Base-by-base conservation (phyloP, 345 rosid species). In the Ceriops zippeliana region DNA sequence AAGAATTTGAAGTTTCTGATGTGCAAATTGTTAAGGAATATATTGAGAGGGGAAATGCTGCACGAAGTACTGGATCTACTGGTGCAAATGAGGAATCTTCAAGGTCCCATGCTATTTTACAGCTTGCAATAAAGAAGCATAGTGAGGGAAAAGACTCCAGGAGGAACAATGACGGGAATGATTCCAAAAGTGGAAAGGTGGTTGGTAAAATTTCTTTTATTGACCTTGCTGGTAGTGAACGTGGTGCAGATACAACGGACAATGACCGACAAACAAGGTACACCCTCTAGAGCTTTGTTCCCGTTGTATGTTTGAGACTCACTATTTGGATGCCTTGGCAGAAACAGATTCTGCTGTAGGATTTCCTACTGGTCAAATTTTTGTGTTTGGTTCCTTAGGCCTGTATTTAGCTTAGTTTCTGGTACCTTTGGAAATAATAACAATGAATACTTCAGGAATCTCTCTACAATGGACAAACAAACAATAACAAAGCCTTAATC, bases 81-180 rank as follows among this genome's bases (percentile, higher is more conserved):
- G 99, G 97, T 73, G 99, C 97, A 53, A 95, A 95, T 75, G 99
- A 95, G 82, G 99, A 95, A 82, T 95, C 99, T 72, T 95, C 99
- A 46, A 85, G 99, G 82, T 95, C 99, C 61, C 99, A 95, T 85
- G 99, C 99, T 72, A 91, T 95, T 80, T 80, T 95, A 71, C 99
- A 95, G 78, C 96, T 95, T 81, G 91, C 70, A 69, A 78, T 95
- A 63, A 95, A 95, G 87, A 95, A 91, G 82, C 97, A 91, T 74
- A 77, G 66, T 53, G 98, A 91, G 78, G 78, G 86, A 62, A 95
- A 90, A 81, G 98, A 95, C 64, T 79, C 96, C 4, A 89, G 85
- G 82, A 80, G 96, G 78, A 90, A 75, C 77, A 90, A 75, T 73
- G 96, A 95, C 70, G 86, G 69, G 60, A 90, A 88, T 77, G 99